phyloP scores from a whole-genome alignment of 1,284 basidiomycete species.

The Meira miltonrushii region DNA sequence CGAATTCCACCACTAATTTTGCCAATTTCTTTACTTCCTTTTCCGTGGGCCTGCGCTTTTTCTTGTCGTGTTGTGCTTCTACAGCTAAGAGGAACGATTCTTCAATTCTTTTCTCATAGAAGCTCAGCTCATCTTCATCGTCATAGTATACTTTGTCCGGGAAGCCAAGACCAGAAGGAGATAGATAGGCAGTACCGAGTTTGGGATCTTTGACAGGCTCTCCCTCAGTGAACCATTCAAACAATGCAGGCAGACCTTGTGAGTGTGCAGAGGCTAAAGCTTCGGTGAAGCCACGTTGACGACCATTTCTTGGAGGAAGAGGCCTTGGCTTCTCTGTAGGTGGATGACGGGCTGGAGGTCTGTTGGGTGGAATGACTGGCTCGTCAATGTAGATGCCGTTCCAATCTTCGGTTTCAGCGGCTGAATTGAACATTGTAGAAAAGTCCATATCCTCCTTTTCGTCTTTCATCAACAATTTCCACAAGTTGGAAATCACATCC shows the following conservation, averaged over 20 bases:
- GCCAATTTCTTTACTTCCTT: slow-evolving; percentile 57
- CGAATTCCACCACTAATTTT: slow-evolving; percentile 68
- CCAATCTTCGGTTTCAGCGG: no score
- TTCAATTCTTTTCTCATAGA: slow-evolving; percentile 69
- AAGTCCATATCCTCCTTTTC: slow-evolving; percentile 27
- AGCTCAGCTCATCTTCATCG: slow-evolving; percentile 65
- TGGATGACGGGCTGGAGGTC: slow-evolving; percentile 33
- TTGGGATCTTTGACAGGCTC: slow-evolving; percentile 86
- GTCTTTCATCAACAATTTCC: slow-evolving; percentile 17
- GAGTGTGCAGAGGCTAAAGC: slow-evolving; percentile 77
- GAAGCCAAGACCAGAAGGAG: slow-evolving; percentile 75
- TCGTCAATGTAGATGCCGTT: slow-evolving; percentile 4
- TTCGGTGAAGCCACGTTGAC: slow-evolving; percentile 63
- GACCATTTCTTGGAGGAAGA: slow-evolving; percentile 32
- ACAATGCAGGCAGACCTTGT: slow-evolving; percentile 64
- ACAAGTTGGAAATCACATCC: slow-evolving; percentile 41
- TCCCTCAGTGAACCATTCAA: slow-evolving; percentile 75
- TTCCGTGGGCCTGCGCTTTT: slow-evolving; percentile 47
- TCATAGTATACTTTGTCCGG: slow-evolving; percentile 93
- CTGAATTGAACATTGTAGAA: not conserved
- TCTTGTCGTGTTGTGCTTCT: slow-evolving; percentile 57
- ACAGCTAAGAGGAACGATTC: slow-evolving; percentile 65
- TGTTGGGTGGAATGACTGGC: slow-evolving; percentile 32
- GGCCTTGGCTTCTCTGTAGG: slow-evolving; percentile 27
- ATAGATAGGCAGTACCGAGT: slow-evolving; percentile 76